Evolutionary conservation across 345 rosid genomes (phyloP).

Genomic region (Angophora floribunda): DNA sequence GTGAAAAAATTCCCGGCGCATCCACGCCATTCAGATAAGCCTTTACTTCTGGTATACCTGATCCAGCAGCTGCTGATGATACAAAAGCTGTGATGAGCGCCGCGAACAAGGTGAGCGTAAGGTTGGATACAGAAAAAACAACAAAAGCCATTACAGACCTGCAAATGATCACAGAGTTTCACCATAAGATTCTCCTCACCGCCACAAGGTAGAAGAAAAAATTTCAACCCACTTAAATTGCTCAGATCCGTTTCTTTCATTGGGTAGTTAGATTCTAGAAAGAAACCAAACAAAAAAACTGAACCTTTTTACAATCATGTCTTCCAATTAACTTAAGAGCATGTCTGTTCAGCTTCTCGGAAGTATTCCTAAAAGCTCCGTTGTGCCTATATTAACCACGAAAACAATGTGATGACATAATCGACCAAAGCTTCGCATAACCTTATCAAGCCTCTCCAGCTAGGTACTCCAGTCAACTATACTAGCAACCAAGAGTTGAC

Average conservation of each 20-base stretch:
- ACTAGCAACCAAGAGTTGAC: background rate
- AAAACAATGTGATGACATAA: background rate
- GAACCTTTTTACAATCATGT: background rate
- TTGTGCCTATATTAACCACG: background rate
- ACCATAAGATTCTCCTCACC: background rate
- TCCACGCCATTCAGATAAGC: conserved; percentile 94
- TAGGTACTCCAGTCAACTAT: background rate
- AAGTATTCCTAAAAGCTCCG: background rate
- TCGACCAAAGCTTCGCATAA: background rate
- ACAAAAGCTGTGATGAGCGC: conserved; percentile 54
- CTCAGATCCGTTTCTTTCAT: background rate
- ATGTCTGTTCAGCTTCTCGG: background rate
- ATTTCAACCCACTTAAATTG: background rate
- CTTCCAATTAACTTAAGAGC: background rate
- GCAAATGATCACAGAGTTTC: background rate
- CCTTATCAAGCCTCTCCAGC: background rate
- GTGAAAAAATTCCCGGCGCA: conserved; percentile 66
- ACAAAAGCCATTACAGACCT: conserved; percentile 66
- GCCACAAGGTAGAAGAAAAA: background rate
- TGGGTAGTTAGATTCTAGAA: background rate
- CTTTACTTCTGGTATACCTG: conserved; percentile 93
- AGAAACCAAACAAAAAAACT: background rate
- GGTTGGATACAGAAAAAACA: conserved; percentile 55
- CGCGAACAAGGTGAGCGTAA: conserved; percentile 59
- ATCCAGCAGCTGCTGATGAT: conserved; percentile 88